phyloP scores from a whole-genome alignment of 2,329 filamentous ascomycete genomes.

The Aspergillus unguis region DNA sequence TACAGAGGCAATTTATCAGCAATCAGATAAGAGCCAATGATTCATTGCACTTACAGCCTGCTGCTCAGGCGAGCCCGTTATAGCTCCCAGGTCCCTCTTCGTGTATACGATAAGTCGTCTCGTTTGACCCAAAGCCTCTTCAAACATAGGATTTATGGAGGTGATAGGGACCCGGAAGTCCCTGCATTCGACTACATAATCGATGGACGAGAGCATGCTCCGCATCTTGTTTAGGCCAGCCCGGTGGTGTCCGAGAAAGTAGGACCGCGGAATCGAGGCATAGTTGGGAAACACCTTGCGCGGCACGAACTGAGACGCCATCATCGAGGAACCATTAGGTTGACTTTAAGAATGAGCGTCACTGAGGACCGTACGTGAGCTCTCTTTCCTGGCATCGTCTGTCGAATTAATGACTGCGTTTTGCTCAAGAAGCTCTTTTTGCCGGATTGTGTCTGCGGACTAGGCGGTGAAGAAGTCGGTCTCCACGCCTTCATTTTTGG shows the following conservation, averaged over 20 bases:
- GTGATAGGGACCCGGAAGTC: conserved; percentile 89
- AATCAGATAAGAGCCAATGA: background rate
- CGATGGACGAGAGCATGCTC: conserved; percentile 71
- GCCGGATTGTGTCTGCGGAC: background rate
- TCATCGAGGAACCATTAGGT: conserved; percentile 10
- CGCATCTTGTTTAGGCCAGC: conserved; percentile 80
- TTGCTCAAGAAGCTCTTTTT: background rate
- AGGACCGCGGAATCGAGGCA: conserved; percentile 75
- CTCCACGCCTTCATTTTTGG: background rate
- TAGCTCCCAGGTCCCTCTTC: conserved; percentile 71
- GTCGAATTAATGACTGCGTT: background rate
- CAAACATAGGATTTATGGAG: conserved; percentile 85
- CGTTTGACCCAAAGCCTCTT: conserved; percentile 68
- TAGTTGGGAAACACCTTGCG: conserved; percentile 70
- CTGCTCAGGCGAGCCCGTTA: conserved; percentile 38
- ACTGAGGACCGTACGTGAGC: background rate
- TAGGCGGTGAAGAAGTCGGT: conserved; percentile 5
- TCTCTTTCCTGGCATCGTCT: conserved; percentile 5
- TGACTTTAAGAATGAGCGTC: background rate
- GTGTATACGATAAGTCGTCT: conserved; percentile 85
- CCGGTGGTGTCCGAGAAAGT: conserved; percentile 91
- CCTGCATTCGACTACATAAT: conserved; percentile 89
- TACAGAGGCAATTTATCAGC: conserved; percentile 4
- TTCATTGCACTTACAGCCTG: conserved; percentile 33
- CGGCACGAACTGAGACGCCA: conserved; percentile 61